phyloP scores from a whole-genome alignment of 2,329 filamentous ascomycete genomes.

The Akanthomyces uredinophilus region DNA sequence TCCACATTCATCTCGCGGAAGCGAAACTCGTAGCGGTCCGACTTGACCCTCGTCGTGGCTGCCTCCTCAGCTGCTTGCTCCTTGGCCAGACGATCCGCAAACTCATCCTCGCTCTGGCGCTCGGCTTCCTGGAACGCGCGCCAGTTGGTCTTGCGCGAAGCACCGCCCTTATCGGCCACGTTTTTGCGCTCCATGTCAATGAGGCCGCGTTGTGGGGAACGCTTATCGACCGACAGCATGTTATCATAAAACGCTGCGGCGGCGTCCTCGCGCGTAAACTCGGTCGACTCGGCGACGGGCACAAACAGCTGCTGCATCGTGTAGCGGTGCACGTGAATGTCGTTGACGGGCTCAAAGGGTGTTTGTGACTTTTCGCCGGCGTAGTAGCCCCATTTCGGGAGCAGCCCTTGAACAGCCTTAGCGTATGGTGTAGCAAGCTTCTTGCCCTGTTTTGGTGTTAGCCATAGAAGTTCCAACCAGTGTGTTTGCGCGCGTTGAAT shows the following conservation, averaged over 20 bases:
- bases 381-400: slow-evolving; percentile 63
- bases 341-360: slow-evolving; percentile 58
- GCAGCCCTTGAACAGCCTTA: slow-evolving; percentile 70
- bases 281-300: slow-evolving; percentile 57
- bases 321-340: slow-evolving; percentile 56
- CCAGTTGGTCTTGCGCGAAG: slow-evolving; percentile 35
- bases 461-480: slow-evolving; percentile 15
- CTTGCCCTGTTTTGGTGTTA: slow-evolving; percentile 58
- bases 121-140: slow-evolving; percentile 38
- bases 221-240: slow-evolving; percentile 55
- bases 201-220: slow-evolving; percentile 59
- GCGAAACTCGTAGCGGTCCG: slow-evolving; percentile 57
- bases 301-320: slow-evolving; percentile 62
- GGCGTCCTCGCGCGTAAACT: slow-evolving; percentile 60
- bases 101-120: slow-evolving; percentile 37
- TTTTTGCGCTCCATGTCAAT: slow-evolving; percentile 45
- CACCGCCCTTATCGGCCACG: slow-evolving; percentile 28
- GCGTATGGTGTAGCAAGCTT: slow-evolving; percentile 71
- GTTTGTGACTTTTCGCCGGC: slow-evolving; percentile 37
- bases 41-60: slow-evolving; percentile 40
- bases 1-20: slow-evolving; percentile 56
- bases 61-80: slow-evolving; percentile 33
- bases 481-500: background rate
- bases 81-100: slow-evolving; percentile 30
- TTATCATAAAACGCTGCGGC: slow-evolving; percentile 58